Conservation (phyloP, 2,329 filamentous ascomycete genomes). For the Colletotrichum scovillei region DNA sequence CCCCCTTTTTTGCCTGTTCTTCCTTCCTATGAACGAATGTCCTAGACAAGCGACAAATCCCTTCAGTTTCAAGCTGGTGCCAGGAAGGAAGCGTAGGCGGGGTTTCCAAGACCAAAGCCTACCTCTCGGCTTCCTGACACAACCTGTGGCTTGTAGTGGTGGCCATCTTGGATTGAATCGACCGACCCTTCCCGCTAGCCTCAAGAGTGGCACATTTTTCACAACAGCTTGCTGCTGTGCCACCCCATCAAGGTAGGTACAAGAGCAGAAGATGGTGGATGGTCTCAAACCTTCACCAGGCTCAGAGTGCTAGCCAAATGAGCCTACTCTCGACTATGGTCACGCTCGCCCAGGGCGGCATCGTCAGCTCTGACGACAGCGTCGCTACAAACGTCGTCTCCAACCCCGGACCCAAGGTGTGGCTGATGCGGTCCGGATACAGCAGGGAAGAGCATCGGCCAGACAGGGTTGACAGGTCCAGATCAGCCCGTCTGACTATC, state of each 20-base stretch:
- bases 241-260: conserved; percentile 23
- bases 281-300: neutral
- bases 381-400: conserved; percentile 6
- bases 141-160: neutral
- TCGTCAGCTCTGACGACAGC: conserved; percentile 33
- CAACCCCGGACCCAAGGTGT: conserved; percentile 13
- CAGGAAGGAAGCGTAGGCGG: neutral
- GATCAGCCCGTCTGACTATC: conserved; percentile 7
- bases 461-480: conserved; percentile 22
- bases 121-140: neutral
- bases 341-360: neutral
- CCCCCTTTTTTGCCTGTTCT: neutral
- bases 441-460: conserved; percentile 18
- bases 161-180: neutral
- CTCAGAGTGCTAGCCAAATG: neutral
- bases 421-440: conserved; percentile 3
- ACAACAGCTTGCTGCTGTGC: conserved; percentile 4
- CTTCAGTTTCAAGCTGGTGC: neutral
- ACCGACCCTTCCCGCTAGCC: neutral
- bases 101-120: neutral
- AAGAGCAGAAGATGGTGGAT: neutral
- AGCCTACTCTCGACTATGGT: neutral
- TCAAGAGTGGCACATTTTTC: neutral
- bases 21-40: neutral
- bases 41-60: neutral